A percentile compares a stretch with the other conserved stretches of the same genome.
Evolutionary conservation across 2,329 filamentous ascomycete genomes (phyloP).

Genomic region (Alternaria hordeiaustralica): DNA sequence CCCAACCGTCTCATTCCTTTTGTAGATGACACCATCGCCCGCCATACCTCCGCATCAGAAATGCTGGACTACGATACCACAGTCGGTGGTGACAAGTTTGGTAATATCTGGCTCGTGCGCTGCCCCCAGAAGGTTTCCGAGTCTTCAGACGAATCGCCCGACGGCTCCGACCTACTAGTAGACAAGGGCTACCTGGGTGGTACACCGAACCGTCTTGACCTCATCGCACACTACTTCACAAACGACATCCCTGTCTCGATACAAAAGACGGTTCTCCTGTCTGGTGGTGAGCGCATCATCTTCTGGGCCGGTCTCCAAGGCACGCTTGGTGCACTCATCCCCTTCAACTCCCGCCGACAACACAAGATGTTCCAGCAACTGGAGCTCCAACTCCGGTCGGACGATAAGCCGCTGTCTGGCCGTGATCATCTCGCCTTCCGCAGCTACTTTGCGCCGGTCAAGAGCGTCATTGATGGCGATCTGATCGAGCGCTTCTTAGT

Average conservation of each 20-base stretch:
- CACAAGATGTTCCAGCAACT: slow-evolving; percentile 97
- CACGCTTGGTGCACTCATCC: slow-evolving; percentile 90
- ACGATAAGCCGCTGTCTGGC: slow-evolving; percentile 83
- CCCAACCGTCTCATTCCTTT: slow-evolving; percentile 94
- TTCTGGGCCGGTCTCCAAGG: slow-evolving; percentile 95
- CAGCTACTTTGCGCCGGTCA: slow-evolving; percentile 94
- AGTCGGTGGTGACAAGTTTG: slow-evolving; percentile 96
- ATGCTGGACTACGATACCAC: slow-evolving; percentile 99
- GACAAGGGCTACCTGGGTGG: slow-evolving; percentile 90
- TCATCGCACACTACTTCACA: slow-evolving; percentile 87
- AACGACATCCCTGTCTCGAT: slow-evolving; percentile 93
- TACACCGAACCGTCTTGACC: slow-evolving; percentile 79
- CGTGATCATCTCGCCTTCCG: slow-evolving; percentile 96
- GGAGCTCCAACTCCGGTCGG: slow-evolving; percentile 81
- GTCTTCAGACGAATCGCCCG: slow-evolving; percentile 89
- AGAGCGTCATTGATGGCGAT: slow-evolving; percentile 96
- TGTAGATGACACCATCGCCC: slow-evolving; percentile 83
- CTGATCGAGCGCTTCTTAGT: slow-evolving; percentile 90
- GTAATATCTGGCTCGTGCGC: slow-evolving; percentile 91
- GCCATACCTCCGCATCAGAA: slow-evolving; percentile 88
- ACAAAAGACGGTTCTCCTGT: slow-evolving; percentile 85
- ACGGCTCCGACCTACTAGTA: slow-evolving; percentile 88
- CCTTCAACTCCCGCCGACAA: slow-evolving; percentile 89
- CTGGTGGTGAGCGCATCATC: slow-evolving; percentile 88
- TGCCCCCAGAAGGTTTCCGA: slow-evolving; percentile 85